Base-by-base conservation (phyloP, 345 rosid genomes). In the Populus nigra region DNA sequence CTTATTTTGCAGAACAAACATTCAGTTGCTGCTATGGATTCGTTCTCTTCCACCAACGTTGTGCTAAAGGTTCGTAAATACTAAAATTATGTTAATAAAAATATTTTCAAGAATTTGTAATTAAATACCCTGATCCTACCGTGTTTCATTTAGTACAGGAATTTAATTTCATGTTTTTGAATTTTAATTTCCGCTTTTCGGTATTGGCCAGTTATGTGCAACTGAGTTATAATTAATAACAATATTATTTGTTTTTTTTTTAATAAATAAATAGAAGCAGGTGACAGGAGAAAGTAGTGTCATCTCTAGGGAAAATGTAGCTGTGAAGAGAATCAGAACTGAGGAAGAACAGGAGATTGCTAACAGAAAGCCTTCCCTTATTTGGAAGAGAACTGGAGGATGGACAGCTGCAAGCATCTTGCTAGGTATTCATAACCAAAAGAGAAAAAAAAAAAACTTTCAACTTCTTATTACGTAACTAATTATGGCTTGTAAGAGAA, bases 11-110 rank as follows among this genome's bases (percentile, higher is more conserved):
- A 88, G 94, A 78, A 73, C 16, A n/a, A 79, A 80, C 71, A 66
- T 82, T 72, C 86, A 79, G 83, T 84, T 84, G 85, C 88, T 78
- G 25, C 71, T 70, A 70, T 79, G 91, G 90, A 84, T 70, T 83
- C 87, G 62, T 76, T 68, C 77, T 75, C 66, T n/a, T 75, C 72
- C 47, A 63, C 73, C 80, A 45, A 78, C 74, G 79, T 74, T 71
- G 83, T 80, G 50, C 68, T 82, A 79, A 80, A 83, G 90, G 90
- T 90, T 67, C 17, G 84, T 15, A 61, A 65, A 13, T 59, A 41
- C 55, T 45, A 12, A 43, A 33, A 68, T 33, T 36, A 35, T 43
- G 71, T 59, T 9, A 49, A 36, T 43, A 59, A 23, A 11, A 5
- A 45, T 18, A 17, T 9, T 31, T 31, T 65, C 31, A 36, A 15